Evolutionary conservation across 306 rosid genomes (phyloP).

Genomic region (Carpinus viminea): DNA sequence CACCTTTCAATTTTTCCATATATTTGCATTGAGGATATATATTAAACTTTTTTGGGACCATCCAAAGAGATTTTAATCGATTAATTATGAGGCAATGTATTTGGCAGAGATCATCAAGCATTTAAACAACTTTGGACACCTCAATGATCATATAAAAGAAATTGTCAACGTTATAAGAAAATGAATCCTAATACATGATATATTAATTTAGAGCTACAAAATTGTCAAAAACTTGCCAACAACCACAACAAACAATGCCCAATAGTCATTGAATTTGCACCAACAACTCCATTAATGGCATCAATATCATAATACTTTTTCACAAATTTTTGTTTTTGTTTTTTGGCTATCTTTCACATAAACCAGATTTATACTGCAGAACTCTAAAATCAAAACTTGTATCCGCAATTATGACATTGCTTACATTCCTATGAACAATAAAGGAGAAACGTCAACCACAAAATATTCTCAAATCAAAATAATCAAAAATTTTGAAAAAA

Average conservation of each 20-base stretch:
- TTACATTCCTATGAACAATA: constrained; percentile 20
- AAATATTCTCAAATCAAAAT: not conserved
- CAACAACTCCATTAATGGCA: constrained; percentile 20
- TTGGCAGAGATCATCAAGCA: no score
- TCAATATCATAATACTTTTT: not conserved
- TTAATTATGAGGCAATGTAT: no score
- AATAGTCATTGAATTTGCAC: constrained; percentile 2
- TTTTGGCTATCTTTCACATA: not conserved
- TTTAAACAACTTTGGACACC: no score
- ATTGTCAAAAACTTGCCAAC: constrained; percentile 1
- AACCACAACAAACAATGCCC: constrained; percentile 13
- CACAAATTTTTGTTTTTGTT: not conserved
- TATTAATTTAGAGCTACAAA: not conserved
- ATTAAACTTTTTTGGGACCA: no score
- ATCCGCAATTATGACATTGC: constrained; percentile 16
- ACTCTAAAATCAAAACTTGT: not conserved
- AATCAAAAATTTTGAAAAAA: not conserved
- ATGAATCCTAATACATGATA: not conserved
- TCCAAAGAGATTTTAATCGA: no score
- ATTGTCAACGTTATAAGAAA: not conserved
- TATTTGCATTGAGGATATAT: no score
- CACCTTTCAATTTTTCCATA: no score
- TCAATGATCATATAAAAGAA: not conserved
- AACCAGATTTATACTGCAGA: not conserved
- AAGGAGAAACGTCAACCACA: constrained; percentile 6